These are phyloP conservation scores for Mycena polygramma DNA, from an alignment of 768 basidiomycete genomes.

Conservation along the genomic window DNA sequence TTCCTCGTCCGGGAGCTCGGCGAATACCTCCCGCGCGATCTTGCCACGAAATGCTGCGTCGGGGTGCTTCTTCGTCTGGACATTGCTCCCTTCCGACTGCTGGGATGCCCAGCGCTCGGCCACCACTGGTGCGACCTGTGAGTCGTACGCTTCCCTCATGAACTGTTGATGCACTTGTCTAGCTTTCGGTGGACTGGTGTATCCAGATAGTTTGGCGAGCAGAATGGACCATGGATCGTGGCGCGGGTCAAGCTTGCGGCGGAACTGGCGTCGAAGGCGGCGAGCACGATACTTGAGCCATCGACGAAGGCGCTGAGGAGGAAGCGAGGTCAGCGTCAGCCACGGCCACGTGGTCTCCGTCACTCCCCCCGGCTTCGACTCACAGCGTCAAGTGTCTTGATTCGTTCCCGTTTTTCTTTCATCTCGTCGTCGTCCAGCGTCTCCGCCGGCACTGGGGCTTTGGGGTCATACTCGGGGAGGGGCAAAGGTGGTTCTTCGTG, in stretches of 20 bases:
- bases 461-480: neutral
- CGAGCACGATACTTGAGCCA: no score
- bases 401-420: neutral
- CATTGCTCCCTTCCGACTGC: neutral
- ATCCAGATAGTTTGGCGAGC: neutral
- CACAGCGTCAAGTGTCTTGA: neutral
- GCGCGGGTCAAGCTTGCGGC: neutral
- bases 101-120: neutral
- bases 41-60: neutral
- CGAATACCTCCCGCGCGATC: constrained; percentile 11
- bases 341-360: neutral
- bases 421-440: neutral
- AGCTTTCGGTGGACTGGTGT: neutral
- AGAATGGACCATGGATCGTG: neutral
- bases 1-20: neutral
- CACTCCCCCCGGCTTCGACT: neutral
- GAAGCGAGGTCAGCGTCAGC: neutral
- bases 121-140: neutral
- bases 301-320: constrained; percentile 28
- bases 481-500: constrained; percentile 11
- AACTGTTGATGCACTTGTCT: constrained; percentile 20
- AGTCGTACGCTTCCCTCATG: neutral
- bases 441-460: neutral
- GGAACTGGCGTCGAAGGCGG: neutral
- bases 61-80: neutral